Percentiles rank a stretch among this genome's conserved stretches.
phyloP scores from a whole-genome alignment of 2,329 filamentous ascomycete genomes.

The Mariannaea sp. region DNA sequence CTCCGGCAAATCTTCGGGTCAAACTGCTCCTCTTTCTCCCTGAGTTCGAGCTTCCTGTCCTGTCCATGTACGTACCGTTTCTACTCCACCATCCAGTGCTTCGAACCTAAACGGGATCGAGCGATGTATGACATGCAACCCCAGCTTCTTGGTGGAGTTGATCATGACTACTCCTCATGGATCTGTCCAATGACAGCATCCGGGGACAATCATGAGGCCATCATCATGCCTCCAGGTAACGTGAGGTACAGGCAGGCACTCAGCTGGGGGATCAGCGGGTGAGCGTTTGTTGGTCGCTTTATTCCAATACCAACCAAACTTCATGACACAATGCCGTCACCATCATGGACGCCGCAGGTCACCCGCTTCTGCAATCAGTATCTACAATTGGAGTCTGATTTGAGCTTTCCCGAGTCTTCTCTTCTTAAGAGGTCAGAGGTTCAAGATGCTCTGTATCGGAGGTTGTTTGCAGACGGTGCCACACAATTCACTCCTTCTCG shows the following conservation, averaged over 20 bases:
- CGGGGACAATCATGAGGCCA: constrained; percentile 18
- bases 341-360: constrained; percentile 34
- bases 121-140: constrained; percentile 24
- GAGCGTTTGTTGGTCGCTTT: too few species aligned
- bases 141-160: constrained; percentile 30
- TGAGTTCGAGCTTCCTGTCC: too few species aligned
- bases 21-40: too few species aligned
- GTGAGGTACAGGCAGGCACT: constrained; percentile 1
- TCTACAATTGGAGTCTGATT: constrained; percentile 70
- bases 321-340: constrained; percentile 22
- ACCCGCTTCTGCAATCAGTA: constrained; percentile 73
- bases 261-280: not conserved
- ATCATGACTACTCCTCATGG: constrained; percentile 16
- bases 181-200: constrained; percentile 18
- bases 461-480: constrained; percentile 66
- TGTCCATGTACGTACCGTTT: too few species aligned
- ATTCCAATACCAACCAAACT: too few species aligned
- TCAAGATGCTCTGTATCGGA: constrained; percentile 69
- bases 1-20: constrained; percentile 26
- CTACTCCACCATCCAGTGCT: too few species aligned
- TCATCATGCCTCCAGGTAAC: constrained; percentile 15
- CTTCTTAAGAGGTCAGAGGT: constrained; percentile 63
- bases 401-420: constrained; percentile 66
- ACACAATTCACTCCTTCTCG: constrained; percentile 64
- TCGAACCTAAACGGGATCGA: too few species aligned